These are phyloP conservation scores for Periconia digitata DNA, from an alignment of 2,329 filamentous ascomycete species.

Conservation along the genomic window DNA sequence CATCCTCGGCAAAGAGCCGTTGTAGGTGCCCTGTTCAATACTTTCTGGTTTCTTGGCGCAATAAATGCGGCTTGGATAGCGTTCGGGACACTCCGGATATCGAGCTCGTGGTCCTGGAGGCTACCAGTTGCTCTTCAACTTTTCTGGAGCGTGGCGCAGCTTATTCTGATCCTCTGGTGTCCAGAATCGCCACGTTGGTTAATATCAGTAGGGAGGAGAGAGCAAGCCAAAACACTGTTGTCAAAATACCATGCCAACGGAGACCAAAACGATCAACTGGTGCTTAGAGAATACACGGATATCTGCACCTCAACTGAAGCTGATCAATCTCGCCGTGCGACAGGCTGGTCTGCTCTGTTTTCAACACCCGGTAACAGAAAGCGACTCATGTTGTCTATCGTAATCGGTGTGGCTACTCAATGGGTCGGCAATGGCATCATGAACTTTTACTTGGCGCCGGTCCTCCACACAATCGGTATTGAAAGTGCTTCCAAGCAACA, in stretches of 20 bases:
- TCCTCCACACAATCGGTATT: conserved; percentile 44
- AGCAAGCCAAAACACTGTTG: conserved; percentile 56
- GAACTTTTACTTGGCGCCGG: conserved; percentile 41
- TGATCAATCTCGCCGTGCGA: not conserved
- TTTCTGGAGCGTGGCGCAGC: conserved; percentile 10
- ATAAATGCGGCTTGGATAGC: conserved; percentile 12
- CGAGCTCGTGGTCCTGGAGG: conserved; percentile 11
- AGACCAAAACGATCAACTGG: conserved; percentile 26
- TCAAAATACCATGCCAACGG: conserved; percentile 56
- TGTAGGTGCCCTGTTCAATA: conserved; percentile 18
- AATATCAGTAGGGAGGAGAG: conserved; percentile 54
- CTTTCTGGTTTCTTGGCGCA: conserved; percentile 16
- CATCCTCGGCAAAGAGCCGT: conserved; percentile 17
- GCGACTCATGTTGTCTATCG: conserved; percentile 42
- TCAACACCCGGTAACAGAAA: conserved; percentile 40
- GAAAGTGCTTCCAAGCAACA: conserved; percentile 37
- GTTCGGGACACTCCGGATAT: conserved; percentile 9
- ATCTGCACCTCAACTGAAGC: conserved; percentile 7
- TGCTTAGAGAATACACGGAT: conserved; percentile 7
- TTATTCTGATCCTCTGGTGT: conserved; percentile 9
- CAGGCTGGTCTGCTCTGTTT: conserved; percentile 15
- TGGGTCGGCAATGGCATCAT: conserved; percentile 47
- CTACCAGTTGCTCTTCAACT: conserved; percentile 8
- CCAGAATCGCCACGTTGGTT: conserved; percentile 64
- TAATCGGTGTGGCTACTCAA: conserved; percentile 42